A percentile compares a stretch with the other conserved stretches of the same genome.
phyloP scores from a whole-genome alignment of 768 basidiomycete species.

The Amanita rubescens region DNA sequence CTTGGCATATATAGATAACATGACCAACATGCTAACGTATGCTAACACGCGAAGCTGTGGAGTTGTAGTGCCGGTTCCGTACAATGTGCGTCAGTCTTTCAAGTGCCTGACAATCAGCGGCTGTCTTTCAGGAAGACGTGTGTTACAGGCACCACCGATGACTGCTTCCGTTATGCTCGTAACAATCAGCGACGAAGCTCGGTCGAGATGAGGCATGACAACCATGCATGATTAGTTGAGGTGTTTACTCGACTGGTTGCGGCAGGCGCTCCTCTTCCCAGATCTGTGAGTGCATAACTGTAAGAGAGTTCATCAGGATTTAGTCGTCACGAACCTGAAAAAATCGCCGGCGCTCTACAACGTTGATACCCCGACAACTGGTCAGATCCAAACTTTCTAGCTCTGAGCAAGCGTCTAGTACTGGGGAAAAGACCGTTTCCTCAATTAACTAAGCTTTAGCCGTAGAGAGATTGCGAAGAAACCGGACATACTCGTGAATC shows the following conservation, averaged over 20 bases:
- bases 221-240: too few relatives aligned
- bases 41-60: too few relatives aligned
- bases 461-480: neutral
- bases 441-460: conserved; percentile 15
- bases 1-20: neutral
- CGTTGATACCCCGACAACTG: conserved; percentile 54
- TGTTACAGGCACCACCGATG: too few relatives aligned
- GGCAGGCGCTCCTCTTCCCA: conserved; percentile 20
- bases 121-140: too few relatives aligned
- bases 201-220: too few relatives aligned
- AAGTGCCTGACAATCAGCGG: too few relatives aligned
- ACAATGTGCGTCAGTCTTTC: too few relatives aligned
- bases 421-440: conserved; percentile 45
- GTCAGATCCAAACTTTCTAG: conserved; percentile 55
- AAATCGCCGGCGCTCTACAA: conserved; percentile 54
- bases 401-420: conserved; percentile 49
- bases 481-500: conserved; percentile 43
- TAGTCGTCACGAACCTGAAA: conserved; percentile 42
- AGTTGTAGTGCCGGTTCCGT: too few relatives aligned
- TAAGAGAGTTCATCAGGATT: neutral
- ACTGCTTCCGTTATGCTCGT: too few relatives aligned
- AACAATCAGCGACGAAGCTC: too few relatives aligned
- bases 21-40: too few relatives aligned
- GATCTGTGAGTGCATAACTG: conserved; percentile 17
- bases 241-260: neutral